These are phyloP conservation scores for Licmophora abbreviata DNA, from an alignment of 108 stramenopile genomes.

Conservation along the genomic window DNA sequence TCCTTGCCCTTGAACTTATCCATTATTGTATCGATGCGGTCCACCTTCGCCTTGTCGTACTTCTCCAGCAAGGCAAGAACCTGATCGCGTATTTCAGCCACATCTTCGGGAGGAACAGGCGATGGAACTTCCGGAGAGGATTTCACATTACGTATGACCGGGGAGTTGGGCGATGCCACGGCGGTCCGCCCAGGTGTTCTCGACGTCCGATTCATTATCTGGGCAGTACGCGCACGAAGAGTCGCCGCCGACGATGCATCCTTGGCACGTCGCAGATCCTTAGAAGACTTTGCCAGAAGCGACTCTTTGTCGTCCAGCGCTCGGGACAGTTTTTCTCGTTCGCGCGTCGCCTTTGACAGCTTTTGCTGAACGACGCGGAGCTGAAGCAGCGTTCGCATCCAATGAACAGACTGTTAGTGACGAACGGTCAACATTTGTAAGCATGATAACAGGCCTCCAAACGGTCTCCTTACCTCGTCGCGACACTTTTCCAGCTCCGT, in stretches of 20 bases:
- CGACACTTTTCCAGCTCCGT: constrained; percentile 63
- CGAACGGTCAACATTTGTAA: constrained; percentile 2
- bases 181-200: constrained; percentile 5
- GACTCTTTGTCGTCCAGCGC: constrained; percentile 70
- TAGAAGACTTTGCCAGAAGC: constrained; percentile 39
- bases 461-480: constrained; percentile 25
- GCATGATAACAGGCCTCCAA: too few species aligned
- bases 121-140: neutral
- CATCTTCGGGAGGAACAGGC: constrained; percentile 14
- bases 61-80: constrained; percentile 69
- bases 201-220: constrained; percentile 33
- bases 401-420: too few species aligned
- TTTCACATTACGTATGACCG: neutral
- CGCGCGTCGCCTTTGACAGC: constrained; percentile 35
- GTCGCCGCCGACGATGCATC: constrained; percentile 47
- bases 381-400: too few species aligned
- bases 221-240: constrained; percentile 49
- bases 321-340: constrained; percentile 39
- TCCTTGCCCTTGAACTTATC: constrained; percentile 86
- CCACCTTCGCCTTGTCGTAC: constrained; percentile 74
- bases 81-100: constrained; percentile 47
- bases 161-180: neutral
- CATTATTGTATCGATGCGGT: constrained; percentile 81
- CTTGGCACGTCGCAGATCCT: constrained; percentile 65
- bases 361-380: constrained; percentile 51